Conservation (phyloP, 2,329 filamentous ascomycete species). For the Acarospora socialis region DNA sequence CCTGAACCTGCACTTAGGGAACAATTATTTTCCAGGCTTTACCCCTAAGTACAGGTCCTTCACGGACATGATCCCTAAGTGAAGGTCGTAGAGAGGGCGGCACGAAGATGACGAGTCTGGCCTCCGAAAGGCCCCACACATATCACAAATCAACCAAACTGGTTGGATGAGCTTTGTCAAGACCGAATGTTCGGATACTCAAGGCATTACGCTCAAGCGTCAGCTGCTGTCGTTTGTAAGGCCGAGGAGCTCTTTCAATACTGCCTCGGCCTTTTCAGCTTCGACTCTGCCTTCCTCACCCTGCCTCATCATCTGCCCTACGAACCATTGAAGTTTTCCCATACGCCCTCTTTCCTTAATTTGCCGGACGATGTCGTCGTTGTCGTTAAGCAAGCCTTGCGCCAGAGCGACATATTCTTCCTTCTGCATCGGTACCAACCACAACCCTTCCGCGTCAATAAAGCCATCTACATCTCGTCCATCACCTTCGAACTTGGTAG, state of each 20-base stretch:
- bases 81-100: constrained; percentile 17
- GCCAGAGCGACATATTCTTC: constrained; percentile 44
- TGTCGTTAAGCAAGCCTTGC: constrained; percentile 36
- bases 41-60: constrained; percentile 37
- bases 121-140: too few species aligned
- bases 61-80: constrained; percentile 22
- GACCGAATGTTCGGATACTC: too few species aligned
- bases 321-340: constrained; percentile 54
- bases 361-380: constrained; percentile 43
- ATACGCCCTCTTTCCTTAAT: constrained; percentile 45
- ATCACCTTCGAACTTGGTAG: constrained; percentile 39
- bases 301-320: constrained; percentile 52
- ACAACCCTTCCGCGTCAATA: constrained; percentile 42
- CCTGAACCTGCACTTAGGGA: constrained; percentile 35
- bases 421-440: constrained; percentile 39
- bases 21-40: constrained; percentile 18
- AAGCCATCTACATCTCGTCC: constrained; percentile 35
- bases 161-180: too few species aligned
- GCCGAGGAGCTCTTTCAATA: constrained; percentile 30
- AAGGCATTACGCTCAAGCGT: too few species aligned
- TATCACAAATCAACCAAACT: too few species aligned
- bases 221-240: not conserved
- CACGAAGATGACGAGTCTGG: too few species aligned
- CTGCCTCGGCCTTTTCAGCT: constrained; percentile 41
- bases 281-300: constrained; percentile 49